Base-by-base conservation (phyloP, 1,284 basidiomycete genomes). In the Cerioporus squamosus region DNA sequence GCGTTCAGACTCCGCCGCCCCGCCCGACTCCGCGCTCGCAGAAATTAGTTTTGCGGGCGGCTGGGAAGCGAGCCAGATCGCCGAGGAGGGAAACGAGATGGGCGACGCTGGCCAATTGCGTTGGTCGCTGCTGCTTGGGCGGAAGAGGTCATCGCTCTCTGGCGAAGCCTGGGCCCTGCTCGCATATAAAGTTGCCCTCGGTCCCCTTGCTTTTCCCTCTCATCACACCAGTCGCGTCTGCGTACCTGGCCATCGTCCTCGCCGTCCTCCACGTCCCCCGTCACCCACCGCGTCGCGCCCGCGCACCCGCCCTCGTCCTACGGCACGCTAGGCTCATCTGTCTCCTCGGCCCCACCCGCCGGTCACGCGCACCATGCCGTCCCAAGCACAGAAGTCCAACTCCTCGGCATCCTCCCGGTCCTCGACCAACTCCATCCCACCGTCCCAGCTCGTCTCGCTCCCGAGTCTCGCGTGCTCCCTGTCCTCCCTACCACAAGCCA, bases 391-490 rank as follows among this genome's bases (percentile, higher is more conserved):
- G 55, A 70, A 66, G 62, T 70, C 71, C 58, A 49, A 54, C 65
- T 70, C 71, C 24, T 70, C 70, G 31, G 64, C 71, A 42, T 51
- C 47, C 33, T 46, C 22, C 22, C 20, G 22, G 23, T 62, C 66
- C 47, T 66, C 62, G 14, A 65, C 61, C 44, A 55, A 59, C 20
- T 65, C 68, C 26, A 67, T 67, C 48, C 57, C 69, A 24, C 70
- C 68, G 42, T 79, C 81, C 68, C 81, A 77, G 54, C 78, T 91
- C 66, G 78, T 89, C 72, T 78, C 89, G 9, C 84, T 89, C 65
- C 90, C 90, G 17, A 86, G 84, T 65, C 76, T 91, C 50, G 85
- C 89, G 15, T 83, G 78, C 48, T 81, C 83, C 1, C 81, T 91
- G 56, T 84, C 86, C 47, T 78, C 81, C 0, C 79, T 91, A 23